Base-by-base conservation (phyloP, 106 monocot genomes). In the Agapanthus africanus region DNA sequence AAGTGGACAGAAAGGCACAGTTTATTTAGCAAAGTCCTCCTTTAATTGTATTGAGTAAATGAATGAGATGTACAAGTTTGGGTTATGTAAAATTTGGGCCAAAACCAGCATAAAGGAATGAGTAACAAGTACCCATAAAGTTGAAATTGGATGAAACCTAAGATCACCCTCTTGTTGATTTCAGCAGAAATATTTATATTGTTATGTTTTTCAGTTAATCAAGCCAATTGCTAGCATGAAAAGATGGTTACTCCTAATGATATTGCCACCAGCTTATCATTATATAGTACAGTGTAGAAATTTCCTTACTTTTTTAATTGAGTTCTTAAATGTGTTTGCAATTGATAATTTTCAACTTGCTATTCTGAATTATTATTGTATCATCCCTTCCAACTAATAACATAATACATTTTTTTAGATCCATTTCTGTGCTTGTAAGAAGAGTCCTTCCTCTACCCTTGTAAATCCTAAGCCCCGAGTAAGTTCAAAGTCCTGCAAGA, bases 381-480 rank as follows among this genome's bases (percentile, higher is more conserved):
- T 59, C 31, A 4, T 39, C 4, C 11, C 18, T 63, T 34, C 13
- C 37, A 30, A n/a, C 15, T 66, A 42, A 27, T 44, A 41, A 41
- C 26, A 40, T 31, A 0, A 40, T 15, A 14, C 67, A 66, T 54
- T 57, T 1, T 26, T 13, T 62, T 74, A 94, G 90, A 80, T 85
- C 73, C 74, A 44, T 36, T 66, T 59, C 57, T 90, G 90, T 71
- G 51, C 72, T 63, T 94, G 90, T 49, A 70, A 60, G 39, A 78
- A 78, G 66, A 72, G 73, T 32, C 67, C 77, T 54, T 31, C 69
- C 42, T 77, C 82, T 59, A 19, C 60, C 35, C 27, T 73, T 42
- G 62, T 74, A 59, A 63, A 72, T 71, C 34, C 73, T 54, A 75
- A 67, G 35, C 49, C 51, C 8, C 76, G 37, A 63, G 68, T 68